A percentile compares a stretch with the other conserved stretches of the same genome.
Conservation (phyloP, 768 basidiomycete species). For the Boletus reticulatus region DNA sequence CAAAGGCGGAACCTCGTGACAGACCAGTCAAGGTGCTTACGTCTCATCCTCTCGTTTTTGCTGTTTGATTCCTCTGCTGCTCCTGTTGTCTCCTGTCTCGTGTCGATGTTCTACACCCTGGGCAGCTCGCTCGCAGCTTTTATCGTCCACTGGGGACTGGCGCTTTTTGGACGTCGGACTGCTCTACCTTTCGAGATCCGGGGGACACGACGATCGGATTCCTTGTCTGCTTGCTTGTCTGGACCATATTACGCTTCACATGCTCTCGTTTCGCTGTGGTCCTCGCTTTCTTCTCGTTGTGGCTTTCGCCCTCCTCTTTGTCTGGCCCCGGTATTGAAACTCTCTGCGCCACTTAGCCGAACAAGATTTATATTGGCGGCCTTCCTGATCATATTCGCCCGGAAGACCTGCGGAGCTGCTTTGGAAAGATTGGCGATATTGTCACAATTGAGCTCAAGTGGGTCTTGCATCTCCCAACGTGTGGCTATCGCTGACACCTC, state of each 20-base stretch:
- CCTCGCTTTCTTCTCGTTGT: slow-evolving; percentile 46
- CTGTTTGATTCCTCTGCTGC: slow-evolving; percentile 23
- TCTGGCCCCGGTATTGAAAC: slow-evolving; percentile 57
- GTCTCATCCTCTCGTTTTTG: slow-evolving; percentile 47
- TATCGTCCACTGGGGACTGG: slow-evolving; percentile 16
- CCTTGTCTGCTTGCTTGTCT: slow-evolving; percentile 38
- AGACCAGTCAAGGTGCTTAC: slow-evolving; percentile 89
- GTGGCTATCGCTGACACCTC: slow-evolving; percentile 10
- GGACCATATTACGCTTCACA: slow-evolving; percentile 28
- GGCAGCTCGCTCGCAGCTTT: slow-evolving; percentile 15
- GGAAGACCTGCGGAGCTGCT: slow-evolving; percentile 83
- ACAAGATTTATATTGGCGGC: slow-evolving; percentile 91
- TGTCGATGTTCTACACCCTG: slow-evolving; percentile 18
- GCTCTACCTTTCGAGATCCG: slow-evolving; percentile 27
- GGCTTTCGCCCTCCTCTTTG: slow-evolving; percentile 40
- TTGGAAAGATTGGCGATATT: slow-evolving; percentile 80
- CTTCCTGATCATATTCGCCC: slow-evolving; percentile 83
- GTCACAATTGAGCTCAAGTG: slow-evolving; percentile 81
- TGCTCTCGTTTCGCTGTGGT: slow-evolving; percentile 30
- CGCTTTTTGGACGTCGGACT: slow-evolving; percentile 20
- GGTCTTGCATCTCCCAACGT: slow-evolving; percentile 31
- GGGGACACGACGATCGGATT: slow-evolving; percentile 29
- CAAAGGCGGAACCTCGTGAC: slow-evolving; percentile 54
- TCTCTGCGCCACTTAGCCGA: slow-evolving; percentile 75
- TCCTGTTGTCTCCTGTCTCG: slow-evolving; percentile 14